phyloP scores from a whole-genome alignment of 2,329 filamentous ascomycete genomes.

The Beauveria scarabaeidicola region DNA sequence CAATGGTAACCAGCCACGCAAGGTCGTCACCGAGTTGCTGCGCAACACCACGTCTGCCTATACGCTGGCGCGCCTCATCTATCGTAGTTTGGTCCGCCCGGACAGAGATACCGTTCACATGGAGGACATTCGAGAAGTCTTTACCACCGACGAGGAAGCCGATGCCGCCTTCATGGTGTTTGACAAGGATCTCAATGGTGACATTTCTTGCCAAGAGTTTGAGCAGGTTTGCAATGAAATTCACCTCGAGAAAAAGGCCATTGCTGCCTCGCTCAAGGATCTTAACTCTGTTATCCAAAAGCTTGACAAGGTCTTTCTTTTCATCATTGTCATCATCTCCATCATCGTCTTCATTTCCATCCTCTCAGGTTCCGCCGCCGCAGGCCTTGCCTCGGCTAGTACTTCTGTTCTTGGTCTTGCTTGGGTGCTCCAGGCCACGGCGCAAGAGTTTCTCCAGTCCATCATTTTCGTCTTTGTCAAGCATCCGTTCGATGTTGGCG shows the following conservation, averaged over 20 bases:
- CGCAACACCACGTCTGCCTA: constrained; percentile 66
- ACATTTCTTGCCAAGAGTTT: constrained; percentile 91
- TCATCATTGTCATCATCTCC: constrained; percentile 73
- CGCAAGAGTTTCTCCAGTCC: constrained; percentile 89
- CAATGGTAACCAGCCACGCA: constrained; percentile 68
- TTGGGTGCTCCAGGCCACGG: constrained; percentile 87
- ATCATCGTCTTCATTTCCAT: constrained; percentile 82
- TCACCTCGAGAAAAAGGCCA: constrained; percentile 87
- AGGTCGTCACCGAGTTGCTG: constrained; percentile 74
- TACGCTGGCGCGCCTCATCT: constrained; percentile 77
- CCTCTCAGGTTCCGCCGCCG: constrained; percentile 82
- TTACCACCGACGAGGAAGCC: constrained; percentile 75
- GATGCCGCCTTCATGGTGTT: constrained; percentile 87
- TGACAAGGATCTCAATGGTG: constrained; percentile 92
- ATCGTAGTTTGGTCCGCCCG: constrained; percentile 72
- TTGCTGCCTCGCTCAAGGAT: constrained; percentile 90
- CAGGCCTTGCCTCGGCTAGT: constrained; percentile 81
- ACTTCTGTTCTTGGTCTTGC: constrained; percentile 81
- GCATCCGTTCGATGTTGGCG: constrained; percentile 93
- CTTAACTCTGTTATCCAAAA: constrained; percentile 88
- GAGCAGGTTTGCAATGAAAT: constrained; percentile 92
- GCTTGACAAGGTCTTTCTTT: constrained; percentile 80
- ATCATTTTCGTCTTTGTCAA: constrained; percentile 95
- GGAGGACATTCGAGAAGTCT: constrained; percentile 71
- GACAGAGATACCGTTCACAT: constrained; percentile 67